Percentiles rank a stretch among this genome's conserved stretches.
phyloP scores from a whole-genome alignment of 75 land plant species.

The Cryptomeria japonica region DNA sequence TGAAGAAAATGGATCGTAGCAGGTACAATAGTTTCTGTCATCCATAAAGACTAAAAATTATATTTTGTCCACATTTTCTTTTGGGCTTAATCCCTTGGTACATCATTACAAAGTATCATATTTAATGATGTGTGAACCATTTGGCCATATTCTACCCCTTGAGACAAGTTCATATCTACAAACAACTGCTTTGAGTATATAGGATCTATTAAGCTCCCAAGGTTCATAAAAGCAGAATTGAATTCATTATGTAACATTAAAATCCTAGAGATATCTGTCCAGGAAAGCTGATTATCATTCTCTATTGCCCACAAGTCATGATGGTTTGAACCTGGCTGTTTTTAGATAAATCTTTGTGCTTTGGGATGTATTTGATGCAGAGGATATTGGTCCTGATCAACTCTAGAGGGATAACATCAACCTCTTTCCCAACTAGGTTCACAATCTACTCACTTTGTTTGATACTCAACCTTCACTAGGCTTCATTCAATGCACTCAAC shows the following conservation, averaged over 20 bases:
- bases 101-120: neutral
- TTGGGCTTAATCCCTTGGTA: neutral
- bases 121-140: neutral
- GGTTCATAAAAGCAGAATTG: neutral
- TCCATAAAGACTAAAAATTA: neutral
- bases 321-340: neutral
- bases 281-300: neutral
- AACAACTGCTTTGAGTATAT: neutral
- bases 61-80: neutral
- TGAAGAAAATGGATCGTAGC: neutral
- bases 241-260: neutral
- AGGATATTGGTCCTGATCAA: too few relatives aligned
- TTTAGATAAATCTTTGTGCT: neutral
- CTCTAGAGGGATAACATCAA: too few relatives aligned
- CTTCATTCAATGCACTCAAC: too few relatives aligned
- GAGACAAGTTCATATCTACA: neutral
- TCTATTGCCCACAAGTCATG: neutral
- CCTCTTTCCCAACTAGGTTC: too few relatives aligned
- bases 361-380: too few relatives aligned
- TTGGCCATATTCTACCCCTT: neutral
- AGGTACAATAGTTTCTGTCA: neutral
- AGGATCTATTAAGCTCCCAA: neutral
- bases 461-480: too few relatives aligned
- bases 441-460: too few relatives aligned
- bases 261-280: neutral